Base-by-base conservation (phyloP, 306 rosid species). In the Alnus glutinosa region DNA sequence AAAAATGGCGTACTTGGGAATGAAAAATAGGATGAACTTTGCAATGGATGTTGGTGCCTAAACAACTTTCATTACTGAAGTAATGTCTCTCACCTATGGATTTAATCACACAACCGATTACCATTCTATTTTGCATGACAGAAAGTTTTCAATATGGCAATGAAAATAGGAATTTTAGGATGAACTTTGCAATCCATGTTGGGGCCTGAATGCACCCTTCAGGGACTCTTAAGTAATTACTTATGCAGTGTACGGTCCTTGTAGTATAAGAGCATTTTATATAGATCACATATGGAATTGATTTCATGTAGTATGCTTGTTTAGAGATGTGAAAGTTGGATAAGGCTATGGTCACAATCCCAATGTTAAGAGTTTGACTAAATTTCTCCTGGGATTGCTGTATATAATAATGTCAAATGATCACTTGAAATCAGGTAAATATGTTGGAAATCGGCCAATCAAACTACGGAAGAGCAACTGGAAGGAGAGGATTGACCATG, bases 401-500 rank as follows among this genome's bases (percentile, higher is more conserved):
- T 73, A 28, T 49, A 2, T 66, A 30, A 2, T 66, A 30, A 50
- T 11, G 15, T 67, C 18, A 12, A 13, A 16, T 15, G 37, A 64
- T 71, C 1, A 23, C 71, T 37, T 77, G 57, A 71, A 84, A 72
- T 61, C 87, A 96, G 99, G 99, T 49, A 96, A 93, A 73, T 96
- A 96, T 55, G 98, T 96, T 32, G 99, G 99, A 76, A 96, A 96
- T 79, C 85, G 98, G 39, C 99, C 99, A 13, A 96, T 96, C 75
- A 96, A 96, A 85, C 87, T 93, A 15, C 95, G 96, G 30, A 96
- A 93, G 86, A 96, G 99, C 77, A 96, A 96, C 83, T 96, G 98
- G 99, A 90, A 80, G 83, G 99, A 96, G 88, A 90, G 99, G 86
- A 96, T 86, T 59, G 98, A 96, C 68, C 71, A 37, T 14, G 98